A percentile compares a stretch with the other conserved stretches of the same genome.
Conservation (phyloP, 192 early-diverging fungal genomes). For the Coemansia sp. region DNA sequence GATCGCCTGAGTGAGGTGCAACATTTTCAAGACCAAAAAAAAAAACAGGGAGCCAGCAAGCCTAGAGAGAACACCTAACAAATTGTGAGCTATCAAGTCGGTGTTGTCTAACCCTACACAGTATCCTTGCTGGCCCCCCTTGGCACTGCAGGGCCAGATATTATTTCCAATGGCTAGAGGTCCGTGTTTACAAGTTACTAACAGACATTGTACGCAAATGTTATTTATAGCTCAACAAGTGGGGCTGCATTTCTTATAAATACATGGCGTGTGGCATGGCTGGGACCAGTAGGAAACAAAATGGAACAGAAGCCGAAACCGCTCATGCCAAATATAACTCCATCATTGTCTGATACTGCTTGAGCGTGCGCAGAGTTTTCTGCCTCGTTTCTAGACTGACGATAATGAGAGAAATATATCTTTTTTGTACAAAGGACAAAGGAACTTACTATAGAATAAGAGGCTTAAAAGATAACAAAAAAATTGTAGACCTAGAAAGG, state of each 20-base stretch:
- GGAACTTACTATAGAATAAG: not conserved
- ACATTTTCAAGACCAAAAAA: not conserved
- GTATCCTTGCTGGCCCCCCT: not conserved
- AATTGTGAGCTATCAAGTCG: not conserved
- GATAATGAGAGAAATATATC: not conserved
- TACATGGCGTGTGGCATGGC: not conserved
- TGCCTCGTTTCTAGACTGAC: not conserved
- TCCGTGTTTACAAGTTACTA: not conserved
- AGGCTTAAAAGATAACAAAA: not conserved
- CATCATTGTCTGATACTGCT: not conserved
- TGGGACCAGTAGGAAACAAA: not conserved
- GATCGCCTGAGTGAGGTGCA: not conserved
- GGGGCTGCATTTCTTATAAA: not conserved
- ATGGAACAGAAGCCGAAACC: not conserved
- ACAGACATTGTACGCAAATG: not conserved
- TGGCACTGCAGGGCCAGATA: not conserved
- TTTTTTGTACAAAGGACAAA: not conserved
- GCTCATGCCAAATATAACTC: not conserved
- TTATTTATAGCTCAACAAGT: constrained; percentile 2
- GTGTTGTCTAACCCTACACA: not conserved
- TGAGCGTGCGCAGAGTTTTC: not conserved
- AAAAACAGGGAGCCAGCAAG: not conserved
- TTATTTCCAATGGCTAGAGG: not conserved
- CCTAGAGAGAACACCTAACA: not conserved
- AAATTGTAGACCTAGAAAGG: not conserved